Percentiles rank a stretch among this genome's conserved stretches.
Evolutionary conservation across 2,329 filamentous ascomycete genomes (phyloP).

Genomic region (Colletotrichum higginsianum): DNA sequence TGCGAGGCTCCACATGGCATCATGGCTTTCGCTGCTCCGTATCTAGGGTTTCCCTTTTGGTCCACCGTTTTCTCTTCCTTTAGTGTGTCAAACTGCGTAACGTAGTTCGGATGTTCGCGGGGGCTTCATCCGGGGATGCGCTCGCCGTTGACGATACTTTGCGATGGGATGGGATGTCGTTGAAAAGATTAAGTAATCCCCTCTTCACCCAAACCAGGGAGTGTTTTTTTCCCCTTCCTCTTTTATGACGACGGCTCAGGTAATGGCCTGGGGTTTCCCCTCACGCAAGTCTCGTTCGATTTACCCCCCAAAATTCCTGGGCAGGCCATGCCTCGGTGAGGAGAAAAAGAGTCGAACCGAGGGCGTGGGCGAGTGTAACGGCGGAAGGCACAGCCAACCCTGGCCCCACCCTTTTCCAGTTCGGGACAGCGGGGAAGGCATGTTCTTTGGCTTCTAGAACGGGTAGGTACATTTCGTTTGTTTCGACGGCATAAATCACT

Average conservation of each 20-base stretch:
- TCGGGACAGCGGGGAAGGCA: not conserved
- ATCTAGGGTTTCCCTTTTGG: not conserved
- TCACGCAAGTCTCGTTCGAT: conserved; percentile 40
- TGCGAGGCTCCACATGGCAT: conserved; percentile 18
- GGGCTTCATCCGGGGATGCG: no score
- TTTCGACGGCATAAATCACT: not conserved
- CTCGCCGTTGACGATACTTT: not conserved
- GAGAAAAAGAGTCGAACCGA: not conserved
- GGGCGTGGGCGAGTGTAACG: conserved; percentile 12
- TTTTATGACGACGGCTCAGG: conserved; percentile 18
- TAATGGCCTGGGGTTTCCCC: conserved; percentile 29
- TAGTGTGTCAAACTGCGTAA: not conserved
- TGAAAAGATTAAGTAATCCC: conserved; percentile 37
- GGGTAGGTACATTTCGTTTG: not conserved
- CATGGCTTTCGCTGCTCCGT: not conserved
- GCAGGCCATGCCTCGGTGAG: conserved; percentile 2
- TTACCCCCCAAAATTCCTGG: conserved; percentile 29
- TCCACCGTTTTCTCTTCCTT: conserved; percentile 4
- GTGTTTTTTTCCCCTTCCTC: not conserved
- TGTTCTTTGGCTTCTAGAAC: conserved; percentile 5
- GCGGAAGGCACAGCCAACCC: not conserved
- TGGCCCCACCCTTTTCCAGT: conserved; percentile 23
- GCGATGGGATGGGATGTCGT: conserved; percentile 34
- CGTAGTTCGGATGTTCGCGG: not conserved
- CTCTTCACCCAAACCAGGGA: not conserved